Base-by-base conservation (phyloP, 345 rosid genomes). In the Psidium guajava region DNA sequence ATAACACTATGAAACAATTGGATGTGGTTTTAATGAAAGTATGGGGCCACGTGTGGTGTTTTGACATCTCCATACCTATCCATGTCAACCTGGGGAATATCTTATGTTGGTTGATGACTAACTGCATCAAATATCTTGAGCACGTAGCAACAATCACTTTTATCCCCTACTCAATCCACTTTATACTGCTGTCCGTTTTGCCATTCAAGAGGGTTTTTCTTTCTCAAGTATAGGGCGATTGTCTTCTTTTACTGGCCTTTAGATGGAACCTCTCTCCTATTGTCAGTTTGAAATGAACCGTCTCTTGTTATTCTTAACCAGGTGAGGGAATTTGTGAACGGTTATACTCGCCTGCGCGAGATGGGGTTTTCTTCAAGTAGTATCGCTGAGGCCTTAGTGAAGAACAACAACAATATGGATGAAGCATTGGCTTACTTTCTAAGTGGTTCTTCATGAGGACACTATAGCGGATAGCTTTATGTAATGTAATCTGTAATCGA, bases 301-400 rank as follows among this genome's bases (percentile, higher is more conserved):
- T 51, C 54, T 52, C 51, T 81, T 40, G 24, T 28, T 53, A 18
- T 7, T 47, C 55, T 53, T 16, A 28, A 85, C 47, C 89, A 96
- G 98, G 96, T 95, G 84, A 93, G 87, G 64, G 95, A 93, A 82
- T 96, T 96, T 61, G 93, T 89, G 44, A 91, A 87, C 51, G 95
- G 95, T 77, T 96, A 88, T 88, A 84, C 87, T 32, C 85, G 86
- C 25, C 90, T 96, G 64, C 91, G 90, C 42, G 98, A 95, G 88
- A 95, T 94, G 99, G 99, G 99, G 25, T 96, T 96, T 89, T 88
- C 98, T 13, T 87, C 98, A 0, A 92, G 87, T 86, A 90, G 86
- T 13, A 92, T 94, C 27, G 92, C 95, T 2, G 98, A 95, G 5
- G 95, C 94, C 82, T 87, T 94, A 49, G 77, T 94, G 83, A 91